Conservation (phyloP, 2,329 filamentous ascomycete genomes). For the Trichoderma sp. region DNA sequence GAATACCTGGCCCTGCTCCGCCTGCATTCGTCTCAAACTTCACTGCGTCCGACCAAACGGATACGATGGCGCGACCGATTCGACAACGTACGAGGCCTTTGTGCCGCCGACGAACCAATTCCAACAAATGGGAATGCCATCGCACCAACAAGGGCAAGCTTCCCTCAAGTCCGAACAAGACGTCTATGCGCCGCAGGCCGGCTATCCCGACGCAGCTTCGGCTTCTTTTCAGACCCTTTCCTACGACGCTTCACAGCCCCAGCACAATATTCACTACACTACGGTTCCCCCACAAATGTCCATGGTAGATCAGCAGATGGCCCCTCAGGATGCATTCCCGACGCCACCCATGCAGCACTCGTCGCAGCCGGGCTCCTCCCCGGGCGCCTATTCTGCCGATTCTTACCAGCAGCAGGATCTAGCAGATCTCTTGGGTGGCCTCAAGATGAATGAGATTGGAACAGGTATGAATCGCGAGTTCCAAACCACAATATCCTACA, state of each 20-base stretch:
- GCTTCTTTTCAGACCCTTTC: conserved; percentile 46
- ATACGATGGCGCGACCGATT: conserved; percentile 50
- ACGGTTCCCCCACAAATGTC: conserved; percentile 48
- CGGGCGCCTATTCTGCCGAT: conserved; percentile 56
- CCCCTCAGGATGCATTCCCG: conserved; percentile 49
- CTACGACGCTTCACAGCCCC: conserved; percentile 45
- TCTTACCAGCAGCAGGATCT: conserved; percentile 68
- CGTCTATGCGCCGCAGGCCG: conserved; percentile 48
- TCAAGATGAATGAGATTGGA: conserved; percentile 83
- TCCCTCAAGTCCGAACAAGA: conserved; percentile 41
- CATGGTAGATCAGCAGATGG: conserved; percentile 51
- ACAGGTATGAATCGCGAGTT: conserved; percentile 59
- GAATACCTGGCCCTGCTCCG: conserved; percentile 95
- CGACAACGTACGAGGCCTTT: conserved; percentile 33
- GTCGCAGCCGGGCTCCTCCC: conserved; percentile 36
- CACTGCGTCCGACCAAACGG: conserved; percentile 89
- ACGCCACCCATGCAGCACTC: conserved; percentile 41
- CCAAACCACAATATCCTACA: not conserved
- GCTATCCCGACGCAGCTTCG: conserved; percentile 46
- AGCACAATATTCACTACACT: conserved; percentile 52
- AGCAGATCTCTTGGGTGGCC: conserved; percentile 75
- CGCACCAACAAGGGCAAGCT: conserved; percentile 32
- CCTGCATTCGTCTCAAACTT: conserved; percentile 86
- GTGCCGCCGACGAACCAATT: conserved; percentile 34
- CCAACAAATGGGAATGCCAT: conserved; percentile 52